Base-by-base conservation (phyloP, 352 stramenopile species). In the Phytopythium litorale region DNA sequence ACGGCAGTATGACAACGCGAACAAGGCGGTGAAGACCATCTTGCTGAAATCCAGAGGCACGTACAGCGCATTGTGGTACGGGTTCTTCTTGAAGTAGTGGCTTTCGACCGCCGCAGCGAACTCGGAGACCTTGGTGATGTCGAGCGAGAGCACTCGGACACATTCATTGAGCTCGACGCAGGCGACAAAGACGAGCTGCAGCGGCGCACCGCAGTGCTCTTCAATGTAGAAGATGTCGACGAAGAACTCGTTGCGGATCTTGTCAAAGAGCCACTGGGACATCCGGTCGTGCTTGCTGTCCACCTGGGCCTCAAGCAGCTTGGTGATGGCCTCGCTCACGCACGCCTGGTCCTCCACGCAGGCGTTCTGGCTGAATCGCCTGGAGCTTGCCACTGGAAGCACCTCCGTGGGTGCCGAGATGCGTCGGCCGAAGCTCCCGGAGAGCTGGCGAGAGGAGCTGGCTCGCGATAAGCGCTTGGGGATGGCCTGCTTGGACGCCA, bases 31-130 rank as follows among this genome's bases (percentile, higher is more conserved):
- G 11, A 45, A 28, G 8, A 56, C 42, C 42, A 48, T 48, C 18
- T 5, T 13, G 15, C 23, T 25, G 45, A 11, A 40, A 45, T 32
- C 28, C 7, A 32, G 51, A 35, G 3, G 18, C 19, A 71, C 75
- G 57, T 80, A 87, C 78, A 90, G 59, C 37, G 64, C 73, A 64
- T 91, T 91, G 71, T 91, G 82, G 59, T 89, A 91, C 40, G 79
- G 77, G 60, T 91, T 91, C 40, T 73, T 73, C 37, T 72, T 78
- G 45, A 78, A 73, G 59, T 87, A 90, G 32, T 79, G 75, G n/a
- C 75, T 78, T 52, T 90, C 78, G n/a, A 91, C 66, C 23, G 72
- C 73, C 1, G 56, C 75, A 23, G 71, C 73, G 65, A 91, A 86
- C 30, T 61, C 62, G 28, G 58, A 25, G 15, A 86, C 56, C 37